Percentiles rank a stretch among this genome's conserved stretches.
Evolutionary conservation across 352 stramenopile genomes (phyloP).

Genomic region (Thraustochytrium sp.): DNA sequence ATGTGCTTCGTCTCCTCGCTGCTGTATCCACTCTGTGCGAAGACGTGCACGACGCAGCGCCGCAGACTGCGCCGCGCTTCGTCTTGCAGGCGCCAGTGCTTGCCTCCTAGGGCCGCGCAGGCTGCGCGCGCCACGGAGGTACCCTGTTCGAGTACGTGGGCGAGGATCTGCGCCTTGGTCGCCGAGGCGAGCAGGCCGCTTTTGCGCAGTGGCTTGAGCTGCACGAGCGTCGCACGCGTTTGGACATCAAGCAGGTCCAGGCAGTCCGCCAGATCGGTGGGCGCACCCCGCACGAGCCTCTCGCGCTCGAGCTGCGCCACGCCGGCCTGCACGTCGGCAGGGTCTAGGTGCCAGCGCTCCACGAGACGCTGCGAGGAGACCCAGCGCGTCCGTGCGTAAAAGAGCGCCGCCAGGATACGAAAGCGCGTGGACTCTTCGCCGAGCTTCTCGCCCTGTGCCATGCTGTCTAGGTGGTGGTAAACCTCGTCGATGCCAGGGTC

Average conservation of each 20-base stretch:
- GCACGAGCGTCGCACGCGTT: background rate
- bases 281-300: background rate
- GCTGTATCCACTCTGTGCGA: constrained; percentile 3
- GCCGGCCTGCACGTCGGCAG: background rate
- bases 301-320: background rate
- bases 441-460: background rate
- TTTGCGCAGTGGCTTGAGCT: background rate
- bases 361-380: background rate
- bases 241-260: background rate
- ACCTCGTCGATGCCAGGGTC: background rate
- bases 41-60: background rate
- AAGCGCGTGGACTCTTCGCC: background rate
- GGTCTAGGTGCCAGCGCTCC: background rate
- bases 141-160: background rate
- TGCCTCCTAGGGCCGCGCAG: background rate
- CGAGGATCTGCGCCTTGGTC: background rate
- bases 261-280: background rate
- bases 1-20: background rate
- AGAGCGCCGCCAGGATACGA: background rate
- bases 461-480: background rate
- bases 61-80: background rate
- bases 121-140: background rate
- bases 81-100: background rate
- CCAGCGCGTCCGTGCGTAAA: constrained; percentile 19
- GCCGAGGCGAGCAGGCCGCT: background rate